phyloP scores from a whole-genome alignment of 306 rosid species.

The Ormosia semicastrata region DNA sequence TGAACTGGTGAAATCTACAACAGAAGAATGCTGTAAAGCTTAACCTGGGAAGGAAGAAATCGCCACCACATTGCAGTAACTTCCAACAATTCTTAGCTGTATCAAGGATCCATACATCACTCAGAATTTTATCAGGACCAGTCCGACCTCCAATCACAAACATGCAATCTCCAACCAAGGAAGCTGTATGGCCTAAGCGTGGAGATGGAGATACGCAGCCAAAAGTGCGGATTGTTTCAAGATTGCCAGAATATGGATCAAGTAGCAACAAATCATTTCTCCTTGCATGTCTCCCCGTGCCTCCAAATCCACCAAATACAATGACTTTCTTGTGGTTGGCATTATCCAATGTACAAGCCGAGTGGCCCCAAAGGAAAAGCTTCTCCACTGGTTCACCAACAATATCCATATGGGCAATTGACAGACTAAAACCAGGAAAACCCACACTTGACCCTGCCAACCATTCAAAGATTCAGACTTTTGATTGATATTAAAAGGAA shows the following conservation, averaged over 20 bases:
- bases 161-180: slow-evolving; percentile 58
- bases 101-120: slow-evolving; percentile 71
- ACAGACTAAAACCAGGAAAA: slow-evolving; percentile 40
- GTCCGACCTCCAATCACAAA: slow-evolving; percentile 89
- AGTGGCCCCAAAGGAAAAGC: slow-evolving; percentile 92
- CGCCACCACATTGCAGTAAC: slow-evolving; percentile 51
- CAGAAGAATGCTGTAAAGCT: slow-evolving; percentile 6
- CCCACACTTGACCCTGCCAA: slow-evolving; percentile 70
- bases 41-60: slow-evolving; percentile 77
- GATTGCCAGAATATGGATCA: slow-evolving; percentile 52
- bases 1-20: not conserved
- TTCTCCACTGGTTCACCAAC: slow-evolving; percentile 67
- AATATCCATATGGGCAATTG: slow-evolving; percentile 52
- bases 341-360: slow-evolving; percentile 49
- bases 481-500: slow-evolving; percentile 66
- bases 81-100: slow-evolving; percentile 56
- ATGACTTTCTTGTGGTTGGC: slow-evolving; percentile 38
- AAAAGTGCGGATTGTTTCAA: slow-evolving; percentile 39
- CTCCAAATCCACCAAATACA: slow-evolving; percentile 95
- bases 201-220: slow-evolving; percentile 57
- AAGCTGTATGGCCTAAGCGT: slow-evolving; percentile 76
- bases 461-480: slow-evolving; percentile 86
- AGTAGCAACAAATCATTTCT: slow-evolving; percentile 63
- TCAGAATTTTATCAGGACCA: slow-evolving; percentile 75
- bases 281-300: slow-evolving; percentile 83